Evolutionary conservation across 441 rosid species (phyloP), one percentile per base, ranked within the genome.

Genomic region (Kokia cookei): DNA sequence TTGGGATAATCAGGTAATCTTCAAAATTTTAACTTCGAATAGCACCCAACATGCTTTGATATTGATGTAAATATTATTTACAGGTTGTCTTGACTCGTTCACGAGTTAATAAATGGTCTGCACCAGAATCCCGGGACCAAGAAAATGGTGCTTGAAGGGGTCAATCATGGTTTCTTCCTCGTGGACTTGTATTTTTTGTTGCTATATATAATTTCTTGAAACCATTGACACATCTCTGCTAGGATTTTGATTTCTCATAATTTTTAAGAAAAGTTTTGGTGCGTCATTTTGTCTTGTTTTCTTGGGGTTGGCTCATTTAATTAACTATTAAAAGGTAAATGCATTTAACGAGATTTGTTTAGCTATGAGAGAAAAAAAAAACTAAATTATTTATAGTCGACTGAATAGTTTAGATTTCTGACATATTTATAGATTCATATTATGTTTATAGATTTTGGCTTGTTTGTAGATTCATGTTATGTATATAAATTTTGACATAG

Each of bases 1-100:
- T 63, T 89, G 95, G 95, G 90, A 92, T 9, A 84, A 87, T 42
- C 93, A 92, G 93, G 97, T 91, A 73, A 55, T 8, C 3, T 55
- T 55, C 14, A 24, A 54, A 19, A 11, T 1, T 55, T 19, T 1
- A 55, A 55, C 50, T 45, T 47, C 32, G 35, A 4, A 32, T 10
- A 10, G 50, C 1, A 48, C 15, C 57, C 15, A 29, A 48, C 58
- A 26, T 27, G 35, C 59, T 54, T 7, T 55, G 9, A n/a, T 29
- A 50, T 68, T 17, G 4, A 7, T 68, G 42, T 9, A 15, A 50
- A 32, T 43, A 27, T 48, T 48, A 45, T 13, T 5, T 45, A 24
- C 67, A 72, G 75, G 75, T 72, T 15, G 10, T 60, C 14, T 26
- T 72, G 51, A 45, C 68, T 24, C 59, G 19, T 2, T 9, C 42